Conservation (phyloP, 2,329 filamentous ascomycete genomes). For the Sporothrix phasma region DNA sequence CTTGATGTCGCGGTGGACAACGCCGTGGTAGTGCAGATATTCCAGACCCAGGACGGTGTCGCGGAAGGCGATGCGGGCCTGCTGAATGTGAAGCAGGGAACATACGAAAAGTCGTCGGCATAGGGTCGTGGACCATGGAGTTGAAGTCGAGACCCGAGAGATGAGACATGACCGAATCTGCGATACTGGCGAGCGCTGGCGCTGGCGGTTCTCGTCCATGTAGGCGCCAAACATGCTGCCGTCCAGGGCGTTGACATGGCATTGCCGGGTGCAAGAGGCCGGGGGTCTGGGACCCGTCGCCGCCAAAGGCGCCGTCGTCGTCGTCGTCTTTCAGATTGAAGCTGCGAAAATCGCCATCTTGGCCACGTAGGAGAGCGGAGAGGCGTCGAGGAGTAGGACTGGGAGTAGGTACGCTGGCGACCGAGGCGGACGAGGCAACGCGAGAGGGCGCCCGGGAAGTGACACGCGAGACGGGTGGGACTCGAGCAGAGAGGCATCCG, state of each 20-base stretch:
- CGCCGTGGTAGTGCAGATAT: conserved; percentile 81
- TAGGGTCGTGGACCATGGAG: conserved; percentile 50
- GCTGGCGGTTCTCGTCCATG: conserved; percentile 41
- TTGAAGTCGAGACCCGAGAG: conserved; percentile 57
- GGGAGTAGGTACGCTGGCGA: conserved; percentile 25
- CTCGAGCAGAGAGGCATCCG: conserved; percentile 1
- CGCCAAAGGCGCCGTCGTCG: not conserved
- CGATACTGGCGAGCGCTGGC: conserved; percentile 66
- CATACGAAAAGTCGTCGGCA: conserved; percentile 83
- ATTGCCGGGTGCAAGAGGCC: conserved; percentile 41
- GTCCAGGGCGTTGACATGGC: conserved; percentile 53
- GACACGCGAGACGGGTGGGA: conserved; percentile 32
- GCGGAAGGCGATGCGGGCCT: conserved; percentile 75
- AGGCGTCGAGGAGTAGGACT: conserved; percentile 27
- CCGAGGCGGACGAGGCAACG: conserved; percentile 38
- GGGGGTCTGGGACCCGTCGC: conserved; percentile 39
- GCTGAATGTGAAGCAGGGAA: conserved; percentile 79
- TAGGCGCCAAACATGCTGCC: conserved; percentile 71
- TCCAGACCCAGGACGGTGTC: conserved; percentile 90
- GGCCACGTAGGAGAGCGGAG: conserved; percentile 20
- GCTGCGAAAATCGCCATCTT: conserved; percentile 13
- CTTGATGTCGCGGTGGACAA: conserved; percentile 78
- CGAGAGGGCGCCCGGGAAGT: conserved; percentile 35
- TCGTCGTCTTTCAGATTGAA: not conserved
- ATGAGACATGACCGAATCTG: conserved; percentile 64